Evolutionary conservation across 495 filamentous ascomycete species (phyloP), one percentile per base, ranked within the genome.

Genomic region (Penicillium lividum): DNA sequence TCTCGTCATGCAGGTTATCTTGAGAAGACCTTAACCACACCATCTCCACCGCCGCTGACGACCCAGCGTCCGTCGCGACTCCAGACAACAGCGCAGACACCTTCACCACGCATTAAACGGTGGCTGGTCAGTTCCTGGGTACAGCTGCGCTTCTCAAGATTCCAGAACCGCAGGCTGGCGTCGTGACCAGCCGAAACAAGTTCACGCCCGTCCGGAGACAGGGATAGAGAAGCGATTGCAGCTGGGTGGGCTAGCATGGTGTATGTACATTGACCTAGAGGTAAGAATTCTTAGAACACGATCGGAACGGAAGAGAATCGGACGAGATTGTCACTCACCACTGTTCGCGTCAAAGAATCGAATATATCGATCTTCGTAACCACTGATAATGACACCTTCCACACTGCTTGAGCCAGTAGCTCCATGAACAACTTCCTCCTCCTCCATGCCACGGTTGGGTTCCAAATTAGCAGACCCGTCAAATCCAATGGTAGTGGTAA

Each of bases 271-370:
- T 98, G 95, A 60, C 94, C 94, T 98, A 64, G 10, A 51, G 16
- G n/a, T 51, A 5, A 4, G 22, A 54, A 38, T 22, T 28, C 43
- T 84, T 70, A 79, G 77, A 63, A 58, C 50, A 28, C 40, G 25
- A 59, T n/a, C 9, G 1, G 15, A 52, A 16, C 10, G 7, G 31
- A 56, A 9, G 18, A 43, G 15, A 40, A 16, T 22, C 22, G 22
- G 5, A 53, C 34, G 2, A 51, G 7, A 27, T 11, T n/a, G 22
- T 53, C 8, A 86, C 91, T 72, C 85, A 98, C 94, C 94, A 74
- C 90, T 96, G 68, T 98, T 98, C 25, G 94, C 94, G 79, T 98
- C 94, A 65, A 96, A 98, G 80, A 98, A 95, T 61, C 94, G 81
- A 60, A 98, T 92, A 67, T 89, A 97, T 63, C 87, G 84, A 76